Evolutionary conservation across 2,329 filamentous ascomycete genomes (phyloP).

Genomic region (Malbranchea zuffiana): DNA sequence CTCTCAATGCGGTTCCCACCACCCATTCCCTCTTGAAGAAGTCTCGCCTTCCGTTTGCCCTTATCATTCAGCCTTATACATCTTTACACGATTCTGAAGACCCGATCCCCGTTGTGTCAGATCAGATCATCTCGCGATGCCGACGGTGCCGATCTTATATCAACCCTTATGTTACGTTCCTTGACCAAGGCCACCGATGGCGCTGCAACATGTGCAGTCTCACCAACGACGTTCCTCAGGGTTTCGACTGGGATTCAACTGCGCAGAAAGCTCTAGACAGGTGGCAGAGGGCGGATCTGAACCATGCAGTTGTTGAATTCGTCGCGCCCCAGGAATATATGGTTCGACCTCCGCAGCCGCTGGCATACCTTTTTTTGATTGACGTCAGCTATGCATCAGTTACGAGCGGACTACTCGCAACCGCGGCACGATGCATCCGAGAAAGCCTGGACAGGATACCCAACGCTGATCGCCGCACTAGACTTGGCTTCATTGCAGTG

Average conservation of each 20-base stretch:
- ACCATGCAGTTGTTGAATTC: conserved; percentile 94
- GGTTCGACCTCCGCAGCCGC: conserved; percentile 89
- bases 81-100: conserved; percentile 90
- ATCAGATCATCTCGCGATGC: conserved; percentile 95
- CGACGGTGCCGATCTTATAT: conserved; percentile 94
- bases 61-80: conserved; percentile 92
- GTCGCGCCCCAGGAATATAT: conserved; percentile 98
- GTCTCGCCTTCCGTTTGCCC: conserved; percentile 86
- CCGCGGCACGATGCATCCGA: conserved; percentile 81
- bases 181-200: conserved; percentile 96
- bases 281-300: conserved; percentile 85
- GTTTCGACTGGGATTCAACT: conserved; percentile 94
- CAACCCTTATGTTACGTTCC: conserved; percentile 91
- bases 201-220: conserved; percentile 99
- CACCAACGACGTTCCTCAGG: conserved; percentile 97
- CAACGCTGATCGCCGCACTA: conserved; percentile 88
- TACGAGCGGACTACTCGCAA: conserved; percentile 81
- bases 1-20: conserved; percentile 84
- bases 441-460: conserved; percentile 95
- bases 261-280: conserved; percentile 84
- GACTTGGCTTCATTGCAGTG: conserved; percentile 88
- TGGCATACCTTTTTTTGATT: conserved; percentile 91
- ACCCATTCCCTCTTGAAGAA: conserved; percentile 92
- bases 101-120: conserved; percentile 78
- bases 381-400: conserved; percentile 88